Conservation (phyloP, 2,329 filamentous ascomycete species). For the Sporothrix brasiliensis region DNA sequence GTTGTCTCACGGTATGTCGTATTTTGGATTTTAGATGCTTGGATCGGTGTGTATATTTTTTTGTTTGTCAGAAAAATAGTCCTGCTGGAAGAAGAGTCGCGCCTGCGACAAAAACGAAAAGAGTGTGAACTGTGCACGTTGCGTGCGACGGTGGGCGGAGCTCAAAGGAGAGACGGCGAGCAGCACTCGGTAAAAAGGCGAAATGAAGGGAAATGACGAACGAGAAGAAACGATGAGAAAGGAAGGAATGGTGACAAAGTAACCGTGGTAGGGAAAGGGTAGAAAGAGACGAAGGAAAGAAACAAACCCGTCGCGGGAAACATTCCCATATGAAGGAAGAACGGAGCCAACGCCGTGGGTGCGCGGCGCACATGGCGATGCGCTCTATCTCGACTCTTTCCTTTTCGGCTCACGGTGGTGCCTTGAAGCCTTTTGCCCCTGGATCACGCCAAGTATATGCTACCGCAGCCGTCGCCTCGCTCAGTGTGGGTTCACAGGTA, state of each 20-base stretch:
- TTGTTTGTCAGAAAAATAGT: conserved; percentile 8
- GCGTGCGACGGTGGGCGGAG: conserved; percentile 26
- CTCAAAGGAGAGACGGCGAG: conserved; percentile 26
- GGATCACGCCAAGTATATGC: conserved; percentile 16
- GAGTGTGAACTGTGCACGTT: conserved; percentile 21
- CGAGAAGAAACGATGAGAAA: conserved; percentile 16
- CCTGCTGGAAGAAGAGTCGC: conserved; percentile 30
- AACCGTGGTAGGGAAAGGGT: conserved; percentile 1
- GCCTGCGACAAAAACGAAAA: conserved; percentile 29
- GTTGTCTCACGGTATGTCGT: neutral
- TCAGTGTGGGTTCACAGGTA: neutral
- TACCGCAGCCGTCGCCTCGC: neutral
- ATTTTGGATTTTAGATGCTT: conserved; percentile 18
- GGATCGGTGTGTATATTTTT: neutral
- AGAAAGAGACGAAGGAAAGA: conserved; percentile 9
- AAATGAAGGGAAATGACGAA: conserved; percentile 13
- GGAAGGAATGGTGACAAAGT: conserved; percentile 22
- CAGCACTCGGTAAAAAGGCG: conserved; percentile 19
- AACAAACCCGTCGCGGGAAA: conserved; percentile 23
- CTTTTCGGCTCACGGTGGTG: conserved; percentile 8
- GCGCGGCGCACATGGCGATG: conserved; percentile 16
- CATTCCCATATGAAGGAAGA: conserved; percentile 29
- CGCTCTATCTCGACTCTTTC: conserved; percentile 14
- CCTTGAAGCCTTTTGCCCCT: conserved; percentile 28
- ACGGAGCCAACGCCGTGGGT: conserved; percentile 16